Percentiles rank a stretch among this genome's conserved stretches.
Evolutionary conservation across 495 filamentous ascomycete species (phyloP).

Genomic region (Neurospora tetrasperma): DNA sequence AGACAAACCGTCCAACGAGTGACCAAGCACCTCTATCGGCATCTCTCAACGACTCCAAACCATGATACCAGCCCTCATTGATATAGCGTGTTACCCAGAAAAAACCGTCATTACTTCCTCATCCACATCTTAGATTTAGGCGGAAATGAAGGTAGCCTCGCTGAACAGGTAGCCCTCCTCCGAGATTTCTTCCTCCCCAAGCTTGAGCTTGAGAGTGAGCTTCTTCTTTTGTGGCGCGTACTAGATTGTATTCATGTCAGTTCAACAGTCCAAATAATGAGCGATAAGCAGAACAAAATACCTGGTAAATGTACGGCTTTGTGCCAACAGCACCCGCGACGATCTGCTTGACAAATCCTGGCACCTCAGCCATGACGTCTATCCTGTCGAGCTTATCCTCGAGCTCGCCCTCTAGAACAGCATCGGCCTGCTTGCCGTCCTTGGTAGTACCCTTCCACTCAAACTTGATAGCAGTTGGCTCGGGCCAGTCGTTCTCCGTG

Average conservation of each 20-base stretch:
- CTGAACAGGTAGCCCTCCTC: constrained; percentile 72
- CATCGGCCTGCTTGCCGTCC: constrained; percentile 61
- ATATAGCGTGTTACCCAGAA: constrained; percentile 3
- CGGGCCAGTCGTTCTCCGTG: constrained; percentile 76
- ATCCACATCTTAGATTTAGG: constrained; percentile 7
- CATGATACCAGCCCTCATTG: neutral
- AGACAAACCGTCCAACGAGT: constrained; percentile 1
- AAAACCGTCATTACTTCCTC: neutral
- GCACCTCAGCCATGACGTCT: constrained; percentile 94
- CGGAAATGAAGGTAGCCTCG: constrained; percentile 88
- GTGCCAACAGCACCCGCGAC: constrained; percentile 79
- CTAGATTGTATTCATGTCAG: constrained; percentile 26
- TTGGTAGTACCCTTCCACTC: constrained; percentile 69
- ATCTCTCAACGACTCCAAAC: constrained; percentile 11
- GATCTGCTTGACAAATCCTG: constrained; percentile 88
- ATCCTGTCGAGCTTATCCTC: constrained; percentile 71
- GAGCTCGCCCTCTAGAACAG: constrained; percentile 56
- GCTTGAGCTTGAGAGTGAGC: constrained; percentile 67
- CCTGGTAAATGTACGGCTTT: constrained; percentile 96
- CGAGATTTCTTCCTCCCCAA: constrained; percentile 61
- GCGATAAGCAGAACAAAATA: constrained; percentile 19
- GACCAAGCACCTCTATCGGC: neutral
- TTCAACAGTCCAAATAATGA: neutral
- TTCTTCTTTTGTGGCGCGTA: constrained; percentile 47
- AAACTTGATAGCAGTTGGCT: constrained; percentile 65